phyloP scores from a whole-genome alignment of 495 filamentous ascomycete species.

The Penicillium robsamsonii region DNA sequence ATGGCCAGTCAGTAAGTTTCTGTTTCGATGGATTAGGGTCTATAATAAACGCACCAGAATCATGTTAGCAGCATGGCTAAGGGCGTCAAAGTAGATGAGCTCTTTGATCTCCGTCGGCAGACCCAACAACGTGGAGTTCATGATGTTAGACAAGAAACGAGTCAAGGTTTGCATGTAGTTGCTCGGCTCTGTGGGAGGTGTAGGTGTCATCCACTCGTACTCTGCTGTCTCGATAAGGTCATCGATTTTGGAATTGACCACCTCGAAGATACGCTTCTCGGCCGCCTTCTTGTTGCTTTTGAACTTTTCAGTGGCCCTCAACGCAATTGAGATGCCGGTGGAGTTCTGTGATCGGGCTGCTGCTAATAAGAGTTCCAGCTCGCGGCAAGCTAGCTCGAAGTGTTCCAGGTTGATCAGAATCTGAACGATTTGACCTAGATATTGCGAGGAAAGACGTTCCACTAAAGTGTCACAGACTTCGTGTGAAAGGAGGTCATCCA shows the following conservation, averaged over 20 bases:
- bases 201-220: slow-evolving; percentile 85
- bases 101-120: slow-evolving; percentile 94
- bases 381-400: slow-evolving; percentile 87
- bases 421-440: slow-evolving; percentile 95
- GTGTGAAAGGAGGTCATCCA: slow-evolving; percentile 85
- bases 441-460: slow-evolving; percentile 84
- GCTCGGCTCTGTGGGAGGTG: slow-evolving; percentile 65
- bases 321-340: slow-evolving; percentile 68
- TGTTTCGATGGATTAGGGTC: not conserved
- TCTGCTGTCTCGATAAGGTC: slow-evolving; percentile 95
- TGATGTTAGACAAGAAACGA: slow-evolving; percentile 90
- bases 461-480: slow-evolving; percentile 89
- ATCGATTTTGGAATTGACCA: slow-evolving; percentile 98
- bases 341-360: slow-evolving; percentile 71
- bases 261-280: slow-evolving; percentile 95
- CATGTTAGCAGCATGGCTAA: slow-evolving; percentile 83
- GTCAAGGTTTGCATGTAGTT: slow-evolving; percentile 95
- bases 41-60: slow-evolving; percentile 60
- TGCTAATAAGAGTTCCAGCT: slow-evolving; percentile 80
- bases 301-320: slow-evolving; percentile 84
- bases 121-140: slow-evolving; percentile 88
- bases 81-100: slow-evolving; percentile 94
- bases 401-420: slow-evolving; percentile 97
- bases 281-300: slow-evolving; percentile 88
- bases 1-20: slow-evolving; percentile 16